A percentile compares a stretch with the other conserved stretches of the same genome.
Conservation (phyloP, 208 protist species). For the Polymyxa betae region DNA sequence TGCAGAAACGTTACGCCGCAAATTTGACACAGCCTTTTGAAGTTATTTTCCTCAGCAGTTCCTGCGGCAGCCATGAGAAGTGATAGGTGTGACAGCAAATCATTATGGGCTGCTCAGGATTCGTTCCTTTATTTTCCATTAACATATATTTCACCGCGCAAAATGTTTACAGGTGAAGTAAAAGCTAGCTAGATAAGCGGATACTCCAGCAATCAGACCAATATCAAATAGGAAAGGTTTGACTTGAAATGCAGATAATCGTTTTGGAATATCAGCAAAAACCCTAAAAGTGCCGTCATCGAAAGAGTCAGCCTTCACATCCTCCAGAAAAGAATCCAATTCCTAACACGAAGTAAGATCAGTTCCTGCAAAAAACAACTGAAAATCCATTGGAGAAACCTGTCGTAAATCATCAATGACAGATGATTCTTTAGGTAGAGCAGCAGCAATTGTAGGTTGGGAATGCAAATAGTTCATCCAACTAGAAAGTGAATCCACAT, state of each 20-base stretch:
- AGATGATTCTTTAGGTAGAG: not conserved
- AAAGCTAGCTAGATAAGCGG: not conserved
- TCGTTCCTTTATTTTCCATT: too few relatives aligned
- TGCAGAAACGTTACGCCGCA: too few relatives aligned
- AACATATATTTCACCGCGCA: not conserved
- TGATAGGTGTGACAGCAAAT: too few relatives aligned
- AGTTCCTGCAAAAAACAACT: too few relatives aligned
- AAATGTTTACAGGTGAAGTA: slow-evolving; percentile 7
- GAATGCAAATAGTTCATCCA: slow-evolving; percentile 17
- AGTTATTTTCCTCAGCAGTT: too few relatives aligned
- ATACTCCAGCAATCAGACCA: not conserved
- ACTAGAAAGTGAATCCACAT: not conserved
- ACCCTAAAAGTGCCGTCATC: not conserved
- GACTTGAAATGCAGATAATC: not conserved
- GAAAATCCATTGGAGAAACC: too few relatives aligned
- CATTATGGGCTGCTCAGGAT: too few relatives aligned
- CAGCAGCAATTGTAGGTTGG: not conserved
- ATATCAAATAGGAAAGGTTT: slow-evolving; percentile 29
- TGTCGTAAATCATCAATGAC: not conserved
- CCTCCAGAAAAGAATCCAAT: not conserved
- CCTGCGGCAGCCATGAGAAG: too few relatives aligned
- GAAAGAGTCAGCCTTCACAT: not conserved
- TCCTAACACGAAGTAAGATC: too few relatives aligned
- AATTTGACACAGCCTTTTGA: too few relatives aligned
- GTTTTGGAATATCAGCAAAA: not conserved